Evolutionary conservation across 345 rosid genomes (phyloP), one percentile per base, ranked within the genome.

Genomic region (Populus euphratica): DNA sequence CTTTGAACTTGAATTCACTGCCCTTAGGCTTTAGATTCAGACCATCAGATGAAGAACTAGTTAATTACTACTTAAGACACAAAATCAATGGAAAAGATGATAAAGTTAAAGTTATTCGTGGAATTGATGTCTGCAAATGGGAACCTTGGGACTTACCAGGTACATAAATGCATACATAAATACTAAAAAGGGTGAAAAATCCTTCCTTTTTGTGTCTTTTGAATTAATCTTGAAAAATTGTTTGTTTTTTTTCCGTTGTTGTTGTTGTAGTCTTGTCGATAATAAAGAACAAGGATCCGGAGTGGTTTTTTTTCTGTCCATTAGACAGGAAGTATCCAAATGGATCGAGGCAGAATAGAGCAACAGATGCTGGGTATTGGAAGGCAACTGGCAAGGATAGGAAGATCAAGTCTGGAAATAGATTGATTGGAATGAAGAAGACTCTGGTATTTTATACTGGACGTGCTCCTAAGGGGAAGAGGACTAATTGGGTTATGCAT

Each of bases 131-230:
- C 75, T 96, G 98, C 72, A 94, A 88, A 85, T 73, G 88, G 85
- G 99, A 96, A 84, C 99, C 99, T 13, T 93, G 97, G 97, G 99
- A 96, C 79, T 88, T 96, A 72, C 99, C 99, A 73, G 91, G 97
- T 93, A 25, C 39, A 12, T 25, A n/a, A 23, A 59, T 23, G 25
- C 14, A 43, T 10, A 2, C 47, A 43, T 43, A 43, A 43, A 43
- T 11, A 9, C 64, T 9, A 59, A 23, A 56, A 9, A 8, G n/a
- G 11, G 25, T 21, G 62, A n/a, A 9, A n/a, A 56, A 56, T 25
- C 7, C 21, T 35, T 7, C 50, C 10, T 75, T 44, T 65, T 27
- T n/a, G 8, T 13, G 41, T 10, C 10, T 29, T 18, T 74, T 41
- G 16, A 5, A 17, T 39, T 31, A 38, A 41, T 20, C 10, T 18